Evolutionary conservation across 1,284 basidiomycete genomes (phyloP).

Genomic region (Moniliella sp.): DNA sequence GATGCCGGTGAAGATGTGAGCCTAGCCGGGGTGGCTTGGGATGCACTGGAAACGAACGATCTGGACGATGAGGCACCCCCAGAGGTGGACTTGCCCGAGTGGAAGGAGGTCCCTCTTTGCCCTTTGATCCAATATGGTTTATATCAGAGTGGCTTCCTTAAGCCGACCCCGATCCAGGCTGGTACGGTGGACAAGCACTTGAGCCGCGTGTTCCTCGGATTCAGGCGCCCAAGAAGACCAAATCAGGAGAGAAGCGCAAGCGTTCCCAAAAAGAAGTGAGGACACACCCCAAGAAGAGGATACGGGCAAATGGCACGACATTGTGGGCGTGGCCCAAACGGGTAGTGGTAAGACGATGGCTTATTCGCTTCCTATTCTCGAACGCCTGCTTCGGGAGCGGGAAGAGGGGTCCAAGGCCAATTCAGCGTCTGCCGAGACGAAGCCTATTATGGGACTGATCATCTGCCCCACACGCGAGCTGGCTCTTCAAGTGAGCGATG

Average conservation of each 20-base stretch:
- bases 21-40: neutral
- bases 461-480: slow-evolving; percentile 84
- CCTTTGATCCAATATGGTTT: slow-evolving; percentile 48
- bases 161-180: slow-evolving; percentile 71
- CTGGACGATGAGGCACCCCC: neutral
- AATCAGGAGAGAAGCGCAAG: slow-evolving; percentile 4
- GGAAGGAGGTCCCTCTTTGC: slow-evolving; percentile 43
- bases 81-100: slow-evolving; percentile 28
- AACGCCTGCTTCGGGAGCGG: slow-evolving; percentile 13
- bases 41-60: slow-evolving; percentile 1
- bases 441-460: slow-evolving; percentile 41
- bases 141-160: slow-evolving; percentile 47
- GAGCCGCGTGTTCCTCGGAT: slow-evolving; percentile 47
- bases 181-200: slow-evolving; percentile 29
- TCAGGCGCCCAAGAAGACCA: slow-evolving; percentile 45
- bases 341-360: slow-evolving; percentile 31
- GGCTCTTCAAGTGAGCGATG: slow-evolving; percentile 75
- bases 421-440: no score
- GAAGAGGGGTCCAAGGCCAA: slow-evolving; percentile 1
- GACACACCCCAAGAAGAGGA: neutral
- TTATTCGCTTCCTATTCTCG: slow-evolving; percentile 25
- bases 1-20: slow-evolving; percentile 3
- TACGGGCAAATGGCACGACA: slow-evolving; percentile 9
- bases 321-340: slow-evolving; percentile 28
- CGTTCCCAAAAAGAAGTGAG: slow-evolving; percentile 1